A percentile compares a stretch with the other conserved stretches of the same genome.
phyloP scores from a whole-genome alignment of 768 basidiomycete species.

The Hypholoma sublateritium region DNA sequence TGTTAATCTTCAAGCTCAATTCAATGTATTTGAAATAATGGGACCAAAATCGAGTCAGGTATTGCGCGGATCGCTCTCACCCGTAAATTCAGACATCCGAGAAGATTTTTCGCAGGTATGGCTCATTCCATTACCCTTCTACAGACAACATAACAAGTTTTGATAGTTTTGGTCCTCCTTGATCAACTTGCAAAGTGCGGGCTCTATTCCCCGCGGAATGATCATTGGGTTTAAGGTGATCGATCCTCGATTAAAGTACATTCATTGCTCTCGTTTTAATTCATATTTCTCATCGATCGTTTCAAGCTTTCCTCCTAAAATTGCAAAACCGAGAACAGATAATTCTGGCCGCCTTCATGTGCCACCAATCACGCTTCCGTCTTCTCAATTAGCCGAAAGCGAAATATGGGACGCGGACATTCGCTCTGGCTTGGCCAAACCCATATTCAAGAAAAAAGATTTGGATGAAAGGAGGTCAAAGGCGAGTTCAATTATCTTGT shows the following conservation, averaged over 20 bases:
- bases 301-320: conserved; percentile 81
- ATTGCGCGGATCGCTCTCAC: conserved; percentile 59
- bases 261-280: background rate
- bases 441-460: conserved; percentile 79
- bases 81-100: conserved; percentile 45
- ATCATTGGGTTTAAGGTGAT: conserved; percentile 76
- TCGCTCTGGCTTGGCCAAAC: conserved; percentile 53
- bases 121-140: background rate
- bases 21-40: conserved; percentile 87
- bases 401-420: conserved; percentile 70
- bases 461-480: conserved; percentile 80
- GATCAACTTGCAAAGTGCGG: conserved; percentile 59
- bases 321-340: conserved; percentile 45
- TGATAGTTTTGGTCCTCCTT: conserved; percentile 70
- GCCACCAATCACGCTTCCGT: conserved; percentile 47
- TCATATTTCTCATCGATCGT: background rate
- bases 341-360: conserved; percentile 14
- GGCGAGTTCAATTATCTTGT: conserved; percentile 36
- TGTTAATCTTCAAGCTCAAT: conserved; percentile 64
- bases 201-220: conserved; percentile 70
- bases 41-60: conserved; percentile 84
- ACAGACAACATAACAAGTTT: background rate
- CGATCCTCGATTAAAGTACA: conserved; percentile 86
- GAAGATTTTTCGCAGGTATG: conserved; percentile 60
- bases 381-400: conserved; percentile 56